Conservation (phyloP, 1,284 basidiomycete species). For the Ceratorhiza oryzae-sativae region DNA sequence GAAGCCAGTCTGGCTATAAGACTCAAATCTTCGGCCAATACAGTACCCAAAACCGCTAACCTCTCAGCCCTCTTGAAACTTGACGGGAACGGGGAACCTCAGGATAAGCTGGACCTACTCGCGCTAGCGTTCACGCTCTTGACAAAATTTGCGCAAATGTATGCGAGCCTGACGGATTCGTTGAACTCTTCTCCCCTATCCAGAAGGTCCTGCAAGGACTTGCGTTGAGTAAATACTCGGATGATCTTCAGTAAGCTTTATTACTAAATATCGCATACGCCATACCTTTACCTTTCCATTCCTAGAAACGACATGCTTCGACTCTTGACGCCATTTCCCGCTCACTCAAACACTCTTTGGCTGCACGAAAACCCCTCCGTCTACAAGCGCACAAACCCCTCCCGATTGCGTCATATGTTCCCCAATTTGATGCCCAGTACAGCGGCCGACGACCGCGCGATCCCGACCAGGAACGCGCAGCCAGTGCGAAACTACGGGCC, state of each 20-base stretch:
- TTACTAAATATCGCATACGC: not conserved
- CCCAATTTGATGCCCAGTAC: conserved; percentile 89
- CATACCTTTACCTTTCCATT: conserved; percentile 31
- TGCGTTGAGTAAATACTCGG: conserved; percentile 58
- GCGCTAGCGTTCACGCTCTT: conserved; percentile 69
- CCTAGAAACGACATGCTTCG: conserved; percentile 56
- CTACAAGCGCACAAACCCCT: conserved; percentile 97
- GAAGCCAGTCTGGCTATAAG: conserved; percentile 43
- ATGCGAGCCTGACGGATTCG: conserved; percentile 82
- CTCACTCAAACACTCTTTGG: conserved; percentile 74
- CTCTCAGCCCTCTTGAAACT: conserved; percentile 50
- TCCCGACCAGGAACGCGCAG: conserved; percentile 91
- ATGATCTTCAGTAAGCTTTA: conserved; percentile 63
- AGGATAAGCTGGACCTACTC: conserved; percentile 72
- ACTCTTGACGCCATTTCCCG: conserved; percentile 60
- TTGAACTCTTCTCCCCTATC: conserved; percentile 82
- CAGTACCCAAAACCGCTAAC: conserved; percentile 40
- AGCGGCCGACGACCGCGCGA: conserved; percentile 87
- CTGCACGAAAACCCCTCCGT: conserved; percentile 78
- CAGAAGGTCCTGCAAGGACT: conserved; percentile 64
- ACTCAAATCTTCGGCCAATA: conserved; percentile 43
- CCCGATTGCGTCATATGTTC: conserved; percentile 90
- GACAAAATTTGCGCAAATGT: conserved; percentile 72
- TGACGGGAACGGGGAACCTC: conserved; percentile 56
- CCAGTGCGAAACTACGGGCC: conserved; percentile 82